A percentile compares a stretch with the other conserved stretches of the same genome.
These are phyloP conservation scores for Drechslerella dactyloides DNA, from an alignment of 2,329 filamentous ascomycete species.

Conservation along the genomic window DNA sequence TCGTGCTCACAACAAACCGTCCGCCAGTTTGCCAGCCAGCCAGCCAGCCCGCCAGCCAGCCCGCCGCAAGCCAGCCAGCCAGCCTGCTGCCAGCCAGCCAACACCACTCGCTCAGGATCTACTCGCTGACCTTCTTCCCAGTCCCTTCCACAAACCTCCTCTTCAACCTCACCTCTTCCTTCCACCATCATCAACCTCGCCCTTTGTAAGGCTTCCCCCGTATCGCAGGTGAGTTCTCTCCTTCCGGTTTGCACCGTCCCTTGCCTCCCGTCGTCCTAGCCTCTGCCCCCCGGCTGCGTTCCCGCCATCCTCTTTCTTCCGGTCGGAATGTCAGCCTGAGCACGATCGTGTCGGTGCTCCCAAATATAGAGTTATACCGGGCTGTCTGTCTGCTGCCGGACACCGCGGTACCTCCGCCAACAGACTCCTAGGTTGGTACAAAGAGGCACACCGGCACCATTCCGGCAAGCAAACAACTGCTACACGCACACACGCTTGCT, in stretches of 20 bases:
- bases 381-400: constrained; percentile 20
- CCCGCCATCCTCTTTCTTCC: constrained; percentile 21
- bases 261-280: constrained; percentile 2
- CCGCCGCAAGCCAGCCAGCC: neutral
- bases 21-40: neutral
- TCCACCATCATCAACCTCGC: constrained; percentile 16
- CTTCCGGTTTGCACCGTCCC: constrained; percentile 1
- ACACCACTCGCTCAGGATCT: constrained; percentile 10
- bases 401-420: constrained; percentile 43
- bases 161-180: constrained; percentile 25
- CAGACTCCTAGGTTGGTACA: constrained; percentile 45
- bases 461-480: constrained; percentile 14
- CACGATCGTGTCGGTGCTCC: constrained; percentile 9
- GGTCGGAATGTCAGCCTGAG: constrained; percentile 41
- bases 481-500: constrained; percentile 6
- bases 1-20: neutral
- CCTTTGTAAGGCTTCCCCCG: constrained; percentile 10
- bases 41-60: constrained; percentile 6
- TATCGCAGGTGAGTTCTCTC: constrained; percentile 18
- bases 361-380: constrained; percentile 50
- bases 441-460: constrained; percentile 15
- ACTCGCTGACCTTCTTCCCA: constrained; percentile 9
- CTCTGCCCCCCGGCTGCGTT: constrained; percentile 4
- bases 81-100: too few relatives aligned
- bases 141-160: constrained; percentile 16